phyloP scores from a whole-genome alignment of 2,329 filamentous ascomycete species.

The Blastomyces parvus region DNA sequence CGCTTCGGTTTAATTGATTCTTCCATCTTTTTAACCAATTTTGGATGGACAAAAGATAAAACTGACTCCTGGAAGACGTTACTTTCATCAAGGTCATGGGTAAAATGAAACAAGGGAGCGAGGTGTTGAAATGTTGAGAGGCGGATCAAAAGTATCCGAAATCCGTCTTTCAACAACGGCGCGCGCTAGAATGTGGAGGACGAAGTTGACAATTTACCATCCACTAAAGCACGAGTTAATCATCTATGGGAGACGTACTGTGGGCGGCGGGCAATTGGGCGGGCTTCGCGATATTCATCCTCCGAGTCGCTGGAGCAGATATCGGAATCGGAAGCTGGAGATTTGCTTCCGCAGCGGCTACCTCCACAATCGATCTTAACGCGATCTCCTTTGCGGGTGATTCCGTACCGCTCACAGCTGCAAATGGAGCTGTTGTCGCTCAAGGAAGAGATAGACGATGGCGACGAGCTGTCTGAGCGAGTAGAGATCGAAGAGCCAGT shows the following conservation, averaged over 20 bases:
- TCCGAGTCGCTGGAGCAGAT: slow-evolving; percentile 7
- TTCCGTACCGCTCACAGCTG: slow-evolving; percentile 92
- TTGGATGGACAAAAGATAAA: neutral
- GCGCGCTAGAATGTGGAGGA: neutral
- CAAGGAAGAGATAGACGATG: slow-evolving; percentile 54
- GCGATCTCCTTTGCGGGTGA: slow-evolving; percentile 83
- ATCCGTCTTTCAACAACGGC: neutral
- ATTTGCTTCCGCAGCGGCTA: slow-evolving; percentile 63
- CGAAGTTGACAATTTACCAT: neutral
- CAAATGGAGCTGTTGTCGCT: slow-evolving; percentile 56
- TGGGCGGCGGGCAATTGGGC: neutral
- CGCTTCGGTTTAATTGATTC: neutral
- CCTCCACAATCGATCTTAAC: slow-evolving; percentile 96
- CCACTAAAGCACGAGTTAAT: neutral
- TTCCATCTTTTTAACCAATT: neutral
- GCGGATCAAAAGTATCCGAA: neutral
- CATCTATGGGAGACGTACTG: neutral
- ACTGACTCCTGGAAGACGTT: neutral
- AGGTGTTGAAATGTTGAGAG: neutral
- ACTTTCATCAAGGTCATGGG: slow-evolving; percentile 1
- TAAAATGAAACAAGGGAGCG: neutral
- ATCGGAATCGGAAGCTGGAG: neutral
- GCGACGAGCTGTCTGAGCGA: slow-evolving; percentile 54
- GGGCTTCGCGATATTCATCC: slow-evolving; percentile 5
- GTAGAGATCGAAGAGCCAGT: slow-evolving; percentile 58